phyloP scores from a whole-genome alignment of 2,329 filamentous ascomycete species.

The Rhytidhysteron rufulum region DNA sequence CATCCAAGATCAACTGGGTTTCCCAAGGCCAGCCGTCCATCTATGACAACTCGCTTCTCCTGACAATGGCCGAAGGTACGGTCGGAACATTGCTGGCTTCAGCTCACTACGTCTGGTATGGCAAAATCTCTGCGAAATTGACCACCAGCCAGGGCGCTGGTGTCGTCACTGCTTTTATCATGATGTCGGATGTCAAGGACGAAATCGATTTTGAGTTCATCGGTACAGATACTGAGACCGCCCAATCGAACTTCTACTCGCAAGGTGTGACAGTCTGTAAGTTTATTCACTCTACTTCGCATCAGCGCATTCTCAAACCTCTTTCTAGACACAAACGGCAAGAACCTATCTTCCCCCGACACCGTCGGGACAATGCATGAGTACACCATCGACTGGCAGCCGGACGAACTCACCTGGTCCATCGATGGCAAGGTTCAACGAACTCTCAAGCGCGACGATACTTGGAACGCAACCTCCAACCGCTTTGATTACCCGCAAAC shows the following conservation, averaged over 20 bases:
- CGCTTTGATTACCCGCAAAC: conserved; percentile 89
- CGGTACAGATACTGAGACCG: conserved; percentile 69
- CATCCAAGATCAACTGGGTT: conserved; percentile 80
- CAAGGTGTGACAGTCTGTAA: conserved; percentile 89
- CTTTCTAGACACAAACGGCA: conserved; percentile 65
- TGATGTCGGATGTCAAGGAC: conserved; percentile 93
- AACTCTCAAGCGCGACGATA: conserved; percentile 69
- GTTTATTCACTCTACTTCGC: conserved; percentile 30
- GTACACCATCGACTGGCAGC: conserved; percentile 91
- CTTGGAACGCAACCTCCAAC: conserved; percentile 80
- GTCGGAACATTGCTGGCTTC: conserved; percentile 83
- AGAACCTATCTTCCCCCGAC: conserved; percentile 65
- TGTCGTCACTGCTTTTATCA: conserved; percentile 96
- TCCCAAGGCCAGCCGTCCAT: conserved; percentile 70
- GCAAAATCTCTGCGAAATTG: conserved; percentile 79
- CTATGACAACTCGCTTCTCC: conserved; percentile 63
- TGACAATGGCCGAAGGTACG: conserved; percentile 85
- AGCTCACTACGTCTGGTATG: conserved; percentile 94
- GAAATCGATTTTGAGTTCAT: conserved; percentile 98
- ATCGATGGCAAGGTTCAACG: conserved; percentile 78
- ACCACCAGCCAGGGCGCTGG: conserved; percentile 80
- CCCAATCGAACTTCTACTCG: conserved; percentile 96
- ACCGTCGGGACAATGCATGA: conserved; percentile 78
- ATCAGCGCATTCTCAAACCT: conserved; percentile 10
- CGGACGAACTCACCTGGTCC: conserved; percentile 80